Evolutionary conservation across 2,329 filamentous ascomycete species (phyloP), one percentile per base, ranked within the genome.

Genomic region (Fusarium duplospermum): DNA sequence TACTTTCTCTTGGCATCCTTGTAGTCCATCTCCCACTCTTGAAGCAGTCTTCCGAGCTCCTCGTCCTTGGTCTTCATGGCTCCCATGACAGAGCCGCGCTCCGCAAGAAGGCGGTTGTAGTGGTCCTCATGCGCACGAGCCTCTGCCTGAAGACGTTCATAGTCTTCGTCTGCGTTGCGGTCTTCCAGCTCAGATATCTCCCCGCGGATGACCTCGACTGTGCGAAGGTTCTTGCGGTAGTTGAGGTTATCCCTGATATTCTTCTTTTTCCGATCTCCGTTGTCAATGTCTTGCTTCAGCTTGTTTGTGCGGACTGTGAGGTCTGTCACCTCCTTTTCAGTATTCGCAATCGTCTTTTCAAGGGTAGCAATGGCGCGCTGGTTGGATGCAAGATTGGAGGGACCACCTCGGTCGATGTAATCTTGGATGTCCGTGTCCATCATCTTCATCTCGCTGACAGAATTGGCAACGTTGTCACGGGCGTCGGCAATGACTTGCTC

Each of bases 241-340:
- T 92, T 92, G 61, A 98, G 85, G 78, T 99, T 99, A 81, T 98
- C 95, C 24, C 87, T 88, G 76, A 99, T 98, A 73, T 94, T 95
- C 77, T 94, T 93, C 84, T 95, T 96, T 65, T 92, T 95, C 67
- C 92, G 91, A 73, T 95, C 93, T 66, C 94, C 93, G 78, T 95
- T 94, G 76, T 91, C 90, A 61, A 95, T 89, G 62, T 94, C 92
- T 58, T 93, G 89, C 73, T 93, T 93, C 60, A 98, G 88, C 76
- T 92, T 91, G 82, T 97, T 96, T 70, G 94, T 91, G 64, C 93
- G 89, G 27, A 89, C 86, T 3, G 91, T 92, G 62, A 96, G 85
- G 54, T 90, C 86, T 14, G 84, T 84, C 78, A 94, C 91, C 73
- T 96, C 93, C 20, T 85, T 86, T 77, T 97, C 93, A 16, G 92